Base-by-base conservation (phyloP, 495 filamentous ascomycete species). In the Hypoxylon crocopeplum region DNA sequence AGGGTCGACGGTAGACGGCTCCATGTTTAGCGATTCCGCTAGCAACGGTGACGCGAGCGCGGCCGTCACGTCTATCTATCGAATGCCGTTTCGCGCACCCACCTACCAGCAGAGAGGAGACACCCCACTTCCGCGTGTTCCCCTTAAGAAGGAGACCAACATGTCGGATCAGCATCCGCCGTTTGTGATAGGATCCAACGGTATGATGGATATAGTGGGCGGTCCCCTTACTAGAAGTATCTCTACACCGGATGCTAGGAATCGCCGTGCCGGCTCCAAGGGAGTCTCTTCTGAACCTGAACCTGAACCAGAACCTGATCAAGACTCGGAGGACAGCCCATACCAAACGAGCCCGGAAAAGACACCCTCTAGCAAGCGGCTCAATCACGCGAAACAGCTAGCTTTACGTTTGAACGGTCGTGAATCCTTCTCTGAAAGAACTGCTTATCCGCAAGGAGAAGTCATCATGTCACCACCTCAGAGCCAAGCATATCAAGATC, bases 161-260 rank as follows among this genome's bases (percentile, higher is more conserved):
- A 41, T 52, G 22, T 45, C 33, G 19, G 49, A 50, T 39, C 60
- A 59, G 24, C 58, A 64, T 32, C 50, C 61, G 22, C 64, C 64
- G 2, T 70, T 70, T 49, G 46, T 59, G n/a, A 66, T 70, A 50
- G 64, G 64, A 15, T 17, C 54, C 5, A 65, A 66, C 46, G 68
- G 68, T n/a, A 46, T 65, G 22, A 68, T 70, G 54, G 62, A 68
- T 27, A 41, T 64, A n/a, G 55, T 63, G n/a, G 58, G 50, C 20
- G 62, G 55, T 24, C 42, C 53, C 16, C 68, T 70, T 16, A 68
- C 68, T 32, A 70, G 68, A 52, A 70, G 68, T 41, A 65, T 65
- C 21, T 70, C 68, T 29, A 70, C 68, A 15, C 68, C 68, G n/a
- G 68, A 68, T 38, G 55, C 68, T 60, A 66, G 65, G 44, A 66